Base-by-base conservation (phyloP, 495 filamentous ascomycete species). In the Aspergillus hancockii region DNA sequence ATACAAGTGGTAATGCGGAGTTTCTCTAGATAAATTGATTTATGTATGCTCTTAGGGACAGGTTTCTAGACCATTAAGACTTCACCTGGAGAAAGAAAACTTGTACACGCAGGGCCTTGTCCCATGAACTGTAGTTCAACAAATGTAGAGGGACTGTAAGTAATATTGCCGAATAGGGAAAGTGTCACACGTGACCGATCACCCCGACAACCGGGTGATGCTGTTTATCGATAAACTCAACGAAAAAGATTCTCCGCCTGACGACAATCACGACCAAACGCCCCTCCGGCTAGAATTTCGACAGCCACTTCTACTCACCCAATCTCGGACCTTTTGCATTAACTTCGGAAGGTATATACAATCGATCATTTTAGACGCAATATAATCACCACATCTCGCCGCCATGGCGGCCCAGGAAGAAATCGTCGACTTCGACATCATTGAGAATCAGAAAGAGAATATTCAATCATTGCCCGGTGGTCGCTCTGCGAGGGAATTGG, bases 391-490 rank as follows among this genome's bases (percentile, higher is more conserved):
- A 47, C 47, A 52, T 52, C 47, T 67, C 66, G 66, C 60, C 68
- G 69, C 64, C 36, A 84, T 84, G 82, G 73, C 80, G 66, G 75
- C 66, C 53, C 68, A 81, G 31, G 78, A 83, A 32, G 84, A 88
- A 62, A 71, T 86, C 18, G 90, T 97, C 68, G 85, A 95, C 73
- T 98, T 98, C 80, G 89, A 96, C 60, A 85, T 97, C 60, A 98
- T 98, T 75, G 94, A 98, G 71, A 83, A 81, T 45, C 92, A 97
- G 67, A 98, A 98, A 75, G 94, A 98, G 74, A 98, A 98, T 68
- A 96, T 98, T 43, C 92, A 97, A 68, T 88, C 93, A 13, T 81
- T 98, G 40, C 91, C 95, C 2, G 88, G 90, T 49, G 94, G 94
- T 36, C 86, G 94, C 54, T 97, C 93, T 31, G 94, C 94, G 16